Percentiles rank a stretch among this genome's conserved stretches.
Conservation (phyloP, 2,329 filamentous ascomycete species). For the Diaporthe eres region DNA sequence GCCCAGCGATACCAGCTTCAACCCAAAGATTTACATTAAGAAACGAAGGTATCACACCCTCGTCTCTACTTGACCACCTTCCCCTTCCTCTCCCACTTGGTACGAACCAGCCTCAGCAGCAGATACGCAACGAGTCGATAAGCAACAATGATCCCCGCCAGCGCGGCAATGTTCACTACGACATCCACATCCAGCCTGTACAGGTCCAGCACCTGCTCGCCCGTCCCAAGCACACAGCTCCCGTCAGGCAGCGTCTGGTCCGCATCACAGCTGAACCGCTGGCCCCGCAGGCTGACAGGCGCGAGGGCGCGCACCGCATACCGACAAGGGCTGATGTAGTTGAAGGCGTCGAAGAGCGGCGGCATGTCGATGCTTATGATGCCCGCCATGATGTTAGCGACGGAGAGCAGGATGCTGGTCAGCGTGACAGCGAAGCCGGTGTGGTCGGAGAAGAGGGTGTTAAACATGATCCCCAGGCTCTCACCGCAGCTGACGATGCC, state of each 20-base stretch:
- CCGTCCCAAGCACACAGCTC: constrained; percentile 74
- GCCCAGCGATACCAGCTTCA: not conserved
- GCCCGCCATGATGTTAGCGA: constrained; percentile 80
- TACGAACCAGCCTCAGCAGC: constrained; percentile 68
- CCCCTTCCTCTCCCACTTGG: constrained; percentile 60
- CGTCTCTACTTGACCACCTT: constrained; percentile 6
- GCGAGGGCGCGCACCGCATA: constrained; percentile 78
- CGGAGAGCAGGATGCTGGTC: constrained; percentile 77
- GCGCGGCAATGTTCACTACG: constrained; percentile 70
- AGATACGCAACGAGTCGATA: constrained; percentile 76
- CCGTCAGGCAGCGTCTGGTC: constrained; percentile 72
- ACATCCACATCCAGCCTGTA: constrained; percentile 77
- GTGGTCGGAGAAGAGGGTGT: constrained; percentile 78
- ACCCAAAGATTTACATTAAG: not conserved
- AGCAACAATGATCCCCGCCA: constrained; percentile 74
- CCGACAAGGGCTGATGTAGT: constrained; percentile 80
- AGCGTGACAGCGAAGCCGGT: constrained; percentile 84
- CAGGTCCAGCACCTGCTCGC: constrained; percentile 75
- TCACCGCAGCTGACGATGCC: constrained; percentile 82
- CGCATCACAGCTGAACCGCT: constrained; percentile 75
- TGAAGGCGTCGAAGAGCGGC: constrained; percentile 74
- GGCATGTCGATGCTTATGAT: constrained; percentile 80
- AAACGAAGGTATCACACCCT: not conserved
- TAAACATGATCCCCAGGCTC: constrained; percentile 84
- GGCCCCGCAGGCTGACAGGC: constrained; percentile 72